Conservation (phyloP, 1,139 yeast genomes). For the Pichiaceae sp. region DNA sequence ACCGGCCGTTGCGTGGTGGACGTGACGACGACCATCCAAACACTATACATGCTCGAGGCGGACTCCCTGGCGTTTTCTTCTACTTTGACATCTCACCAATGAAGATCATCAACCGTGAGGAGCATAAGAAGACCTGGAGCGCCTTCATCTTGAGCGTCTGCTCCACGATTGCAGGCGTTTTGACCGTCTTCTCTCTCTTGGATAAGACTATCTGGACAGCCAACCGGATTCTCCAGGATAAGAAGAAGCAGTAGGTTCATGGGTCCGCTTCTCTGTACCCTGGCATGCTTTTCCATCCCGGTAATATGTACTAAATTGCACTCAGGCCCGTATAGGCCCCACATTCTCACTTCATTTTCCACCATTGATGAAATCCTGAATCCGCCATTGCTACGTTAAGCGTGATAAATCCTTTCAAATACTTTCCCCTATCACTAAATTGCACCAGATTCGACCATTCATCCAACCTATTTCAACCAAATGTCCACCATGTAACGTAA, state of each 20-base stretch:
- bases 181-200: constrained; percentile 83
- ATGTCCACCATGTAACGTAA: too few relatives aligned
- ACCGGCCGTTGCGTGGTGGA: constrained; percentile 79
- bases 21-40: constrained; percentile 86
- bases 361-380: too few relatives aligned
- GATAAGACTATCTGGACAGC: constrained; percentile 90
- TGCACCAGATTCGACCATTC: too few relatives aligned
- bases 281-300: too few relatives aligned
- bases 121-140: constrained; percentile 72
- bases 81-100: constrained; percentile 88
- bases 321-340: too few relatives aligned
- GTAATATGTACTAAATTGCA: too few relatives aligned
- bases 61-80: constrained; percentile 84
- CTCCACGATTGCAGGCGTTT: constrained; percentile 86
- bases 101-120: constrained; percentile 81
- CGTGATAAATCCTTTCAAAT: too few relatives aligned
- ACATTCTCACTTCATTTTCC: too few relatives aligned
- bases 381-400: too few relatives aligned
- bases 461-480: too few relatives aligned
- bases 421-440: too few relatives aligned
- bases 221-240: constrained; percentile 66
- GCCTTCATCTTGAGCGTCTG: constrained; percentile 79
- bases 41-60: constrained; percentile 78
- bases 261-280: too few relatives aligned
- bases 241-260: constrained; percentile 42